Percentiles rank a stretch among this genome's conserved stretches.
Conservation (phyloP, 371 early-diverging fungal species). For the Syncephalastrum racemosum region DNA sequence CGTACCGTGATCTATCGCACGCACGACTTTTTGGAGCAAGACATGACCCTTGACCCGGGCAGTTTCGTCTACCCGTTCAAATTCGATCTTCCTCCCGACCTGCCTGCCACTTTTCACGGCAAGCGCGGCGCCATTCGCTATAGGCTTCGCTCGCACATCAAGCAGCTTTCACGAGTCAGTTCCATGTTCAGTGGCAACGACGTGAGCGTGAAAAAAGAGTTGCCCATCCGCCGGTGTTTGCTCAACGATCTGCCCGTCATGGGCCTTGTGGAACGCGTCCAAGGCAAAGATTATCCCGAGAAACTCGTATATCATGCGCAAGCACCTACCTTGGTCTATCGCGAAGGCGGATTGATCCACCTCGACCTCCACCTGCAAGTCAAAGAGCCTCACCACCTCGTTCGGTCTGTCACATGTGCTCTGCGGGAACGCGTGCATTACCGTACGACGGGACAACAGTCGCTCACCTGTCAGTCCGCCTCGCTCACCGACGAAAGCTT, state of each 20-base stretch:
- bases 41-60: conserved; percentile 26
- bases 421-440: conserved; percentile 42
- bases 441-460: conserved; percentile 29
- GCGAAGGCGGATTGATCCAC: conserved; percentile 48
- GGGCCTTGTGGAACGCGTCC: conserved; percentile 21
- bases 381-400: conserved; percentile 22
- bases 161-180: conserved; percentile 22
- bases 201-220: conserved; percentile 28
- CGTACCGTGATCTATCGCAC: conserved; percentile 29
- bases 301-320: conserved; percentile 35
- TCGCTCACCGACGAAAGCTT: conserved; percentile 18
- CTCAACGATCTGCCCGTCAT: conserved; percentile 25
- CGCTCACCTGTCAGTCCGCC: conserved; percentile 8
- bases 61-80: conserved; percentile 33
- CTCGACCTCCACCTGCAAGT: conserved; percentile 35
- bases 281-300: conserved; percentile 33
- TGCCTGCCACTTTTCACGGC: conserved; percentile 43
- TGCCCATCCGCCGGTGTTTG: conserved; percentile 39
- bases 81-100: conserved; percentile 39
- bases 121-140: conserved; percentile 45
- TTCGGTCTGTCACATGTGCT: conserved; percentile 44
- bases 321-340: conserved; percentile 41
- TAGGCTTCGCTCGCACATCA: conserved; percentile 25
- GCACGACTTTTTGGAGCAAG: conserved; percentile 15
- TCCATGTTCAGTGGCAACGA: conserved; percentile 30